Conservation (phyloP, 2,329 filamentous ascomycete species). For the Cladorrhinum sp. region DNA sequence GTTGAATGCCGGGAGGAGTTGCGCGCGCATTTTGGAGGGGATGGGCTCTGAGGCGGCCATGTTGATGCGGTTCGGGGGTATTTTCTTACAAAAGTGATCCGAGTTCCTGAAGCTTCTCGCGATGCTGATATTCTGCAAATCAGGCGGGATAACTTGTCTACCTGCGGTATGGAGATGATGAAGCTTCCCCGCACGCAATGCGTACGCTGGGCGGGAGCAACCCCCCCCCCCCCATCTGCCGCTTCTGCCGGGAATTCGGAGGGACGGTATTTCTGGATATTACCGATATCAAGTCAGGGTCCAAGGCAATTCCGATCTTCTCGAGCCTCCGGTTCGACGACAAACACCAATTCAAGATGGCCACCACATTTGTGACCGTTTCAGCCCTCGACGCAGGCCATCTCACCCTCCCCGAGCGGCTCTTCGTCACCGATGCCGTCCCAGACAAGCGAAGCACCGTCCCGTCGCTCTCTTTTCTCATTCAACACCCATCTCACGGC, state of each 20-base stretch:
- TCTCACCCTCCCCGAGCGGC: conserved; percentile 44
- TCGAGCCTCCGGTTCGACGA: too few species aligned
- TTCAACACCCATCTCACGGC: conserved; percentile 41
- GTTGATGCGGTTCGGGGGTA: not conserved
- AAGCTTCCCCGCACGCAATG: conserved; percentile 6
- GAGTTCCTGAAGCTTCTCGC: too few species aligned
- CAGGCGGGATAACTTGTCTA: too few species aligned
- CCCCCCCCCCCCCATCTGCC: not conserved
- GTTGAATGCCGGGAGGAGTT: conserved; percentile 41
- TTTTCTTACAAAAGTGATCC: too few species aligned
- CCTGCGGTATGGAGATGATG: too few species aligned
- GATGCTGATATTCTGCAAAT: too few species aligned
- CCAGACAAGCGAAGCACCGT: conserved; percentile 44
- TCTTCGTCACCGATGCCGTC: conserved; percentile 45
- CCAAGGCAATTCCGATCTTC: too few species aligned
- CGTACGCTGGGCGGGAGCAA: not conserved
- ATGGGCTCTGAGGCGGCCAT: conserved; percentile 5
- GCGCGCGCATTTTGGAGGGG: conserved; percentile 36
- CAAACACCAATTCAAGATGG: not conserved
- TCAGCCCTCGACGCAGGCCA: conserved; percentile 40
- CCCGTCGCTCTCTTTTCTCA: conserved; percentile 52
- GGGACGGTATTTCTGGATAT: not conserved
- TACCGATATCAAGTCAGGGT: not conserved
- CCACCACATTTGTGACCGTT: conserved; percentile 30
- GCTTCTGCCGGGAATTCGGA: not conserved